phyloP scores from a whole-genome alignment of 1,284 basidiomycete species.

The Leccinum pachyderme region DNA sequence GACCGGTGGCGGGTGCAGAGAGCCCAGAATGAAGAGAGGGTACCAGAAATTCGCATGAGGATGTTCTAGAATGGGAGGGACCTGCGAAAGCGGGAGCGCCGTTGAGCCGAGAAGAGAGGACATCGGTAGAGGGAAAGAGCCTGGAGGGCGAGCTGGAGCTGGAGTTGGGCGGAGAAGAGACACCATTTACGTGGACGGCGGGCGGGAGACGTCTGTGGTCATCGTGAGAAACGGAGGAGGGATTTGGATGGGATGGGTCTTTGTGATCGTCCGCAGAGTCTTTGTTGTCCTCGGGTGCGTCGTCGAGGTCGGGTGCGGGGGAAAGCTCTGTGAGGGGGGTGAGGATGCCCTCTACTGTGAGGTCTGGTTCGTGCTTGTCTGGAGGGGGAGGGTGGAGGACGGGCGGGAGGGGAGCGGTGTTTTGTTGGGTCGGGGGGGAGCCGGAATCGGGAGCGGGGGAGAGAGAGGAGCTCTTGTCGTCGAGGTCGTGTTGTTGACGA shows the following conservation, averaged over 20 bases:
- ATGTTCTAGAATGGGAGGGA: conserved; percentile 29
- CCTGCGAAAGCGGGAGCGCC: conserved; percentile 2
- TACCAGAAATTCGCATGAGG: conserved; percentile 27
- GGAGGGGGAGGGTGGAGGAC: conserved; percentile 2
- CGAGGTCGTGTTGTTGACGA: conserved; percentile 24
- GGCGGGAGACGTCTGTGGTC: conserved; percentile 20
- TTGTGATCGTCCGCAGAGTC: conserved; percentile 22
- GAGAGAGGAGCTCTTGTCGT: conserved; percentile 47
- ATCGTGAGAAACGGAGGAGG: conserved; percentile 12
- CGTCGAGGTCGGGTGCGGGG: conserved; percentile 52
- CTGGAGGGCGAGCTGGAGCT: conserved; percentile 23
- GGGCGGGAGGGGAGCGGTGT: conserved; percentile 4
- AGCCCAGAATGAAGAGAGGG: conserved; percentile 20
- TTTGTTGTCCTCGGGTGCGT: conserved; percentile 34
- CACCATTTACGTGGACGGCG: conserved; percentile 22
- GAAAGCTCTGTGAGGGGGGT: conserved; percentile 72
- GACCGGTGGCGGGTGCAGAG: conserved; percentile 5
- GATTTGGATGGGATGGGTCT: conserved; percentile 3
- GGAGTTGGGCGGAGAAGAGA: conserved; percentile 23
- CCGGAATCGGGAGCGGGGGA: conserved; percentile 48
- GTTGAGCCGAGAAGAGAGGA: conserved; percentile 20
- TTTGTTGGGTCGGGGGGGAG: conserved; percentile 27
- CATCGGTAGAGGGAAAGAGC: conserved; percentile 15
- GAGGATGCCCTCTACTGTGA: conserved; percentile 33
- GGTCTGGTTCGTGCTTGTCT: conserved; percentile 28